Base-by-base conservation (phyloP, 208 protist species). In the Wallacemonas sp. region DNA sequence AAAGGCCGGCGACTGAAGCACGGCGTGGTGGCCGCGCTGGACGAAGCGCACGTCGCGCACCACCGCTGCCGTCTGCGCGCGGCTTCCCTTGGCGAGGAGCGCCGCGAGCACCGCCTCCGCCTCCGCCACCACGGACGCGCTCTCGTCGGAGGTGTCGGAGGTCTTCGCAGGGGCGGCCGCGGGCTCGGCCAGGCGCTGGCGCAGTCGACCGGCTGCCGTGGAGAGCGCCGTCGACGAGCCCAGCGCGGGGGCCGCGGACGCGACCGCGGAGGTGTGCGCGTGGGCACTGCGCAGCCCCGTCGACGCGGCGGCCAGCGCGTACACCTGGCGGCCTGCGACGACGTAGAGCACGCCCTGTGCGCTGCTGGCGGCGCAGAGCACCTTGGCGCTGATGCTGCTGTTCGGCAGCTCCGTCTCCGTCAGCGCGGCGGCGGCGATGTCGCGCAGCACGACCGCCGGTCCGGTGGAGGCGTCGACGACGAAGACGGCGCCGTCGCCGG, bases 11-110 rank as follows among this genome's bases (percentile, higher is more conserved):
- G 67, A 49, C 29, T 75, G 73, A 41, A 83, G 70, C 22, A 83
- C 18, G 10, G 55, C 62, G 59, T 82, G 77, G 29, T 29, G 22
- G 38, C 50, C 26, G 42, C 16, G 38, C 12, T 5, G 50, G 10
- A 78, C 66, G 31, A 78, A 75, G 32, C 45, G 57, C 31, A 42
- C 54, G 57, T 82, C 77, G n/a, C 77, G 77, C 23, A 82, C 50
- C 52, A 82, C 69, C 4, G 31, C 29, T 23, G 31, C 36, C 61
- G 28, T 10, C 28, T 33, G 7, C 49, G 33, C 3, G 26, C 8
- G 16, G 31, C 23, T 23, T 23, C 31, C 31, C 20, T 36, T 59
- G 22, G 61, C 50, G 20, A 49, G 49, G 20, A 79, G 69, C 0
- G 33, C 29, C 20, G 25, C 25, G 16, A 83, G 36, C 26, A 72